phyloP scores from a whole-genome alignment of 2,329 filamentous ascomycete genomes.

The Calonectria hawksworthii region DNA sequence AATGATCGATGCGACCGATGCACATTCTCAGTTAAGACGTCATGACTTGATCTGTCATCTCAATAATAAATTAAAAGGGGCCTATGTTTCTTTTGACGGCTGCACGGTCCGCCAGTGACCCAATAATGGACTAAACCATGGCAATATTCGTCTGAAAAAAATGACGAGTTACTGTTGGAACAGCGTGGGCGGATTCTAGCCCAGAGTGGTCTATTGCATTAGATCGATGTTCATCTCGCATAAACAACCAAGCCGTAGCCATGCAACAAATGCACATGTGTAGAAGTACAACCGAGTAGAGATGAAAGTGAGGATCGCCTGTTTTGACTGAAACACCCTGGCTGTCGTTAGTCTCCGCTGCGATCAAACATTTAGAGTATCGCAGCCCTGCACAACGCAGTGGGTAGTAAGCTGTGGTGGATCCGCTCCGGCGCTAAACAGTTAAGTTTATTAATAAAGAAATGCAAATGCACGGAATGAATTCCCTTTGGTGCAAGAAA shows the following conservation, averaged over 20 bases:
- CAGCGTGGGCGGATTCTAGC: neutral
- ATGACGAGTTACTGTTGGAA: neutral
- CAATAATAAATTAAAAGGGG: neutral
- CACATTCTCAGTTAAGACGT: neutral
- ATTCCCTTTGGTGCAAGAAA: neutral
- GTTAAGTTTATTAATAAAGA: neutral
- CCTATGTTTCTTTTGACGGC: neutral
- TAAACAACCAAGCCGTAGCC: neutral
- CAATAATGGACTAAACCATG: neutral
- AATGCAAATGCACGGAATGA: neutral
- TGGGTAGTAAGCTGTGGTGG: neutral
- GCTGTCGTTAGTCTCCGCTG: neutral
- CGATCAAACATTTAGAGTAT: neutral
- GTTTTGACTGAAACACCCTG: neutral
- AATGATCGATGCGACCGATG: neutral
- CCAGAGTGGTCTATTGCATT: neutral
- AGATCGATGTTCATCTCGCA: neutral
- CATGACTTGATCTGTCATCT: neutral
- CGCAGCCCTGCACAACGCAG: neutral
- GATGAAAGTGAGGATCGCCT: neutral
- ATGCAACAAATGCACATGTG: neutral
- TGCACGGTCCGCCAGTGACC: neutral
- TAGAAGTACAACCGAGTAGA: neutral
- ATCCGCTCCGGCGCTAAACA: neutral
- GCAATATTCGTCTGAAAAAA: neutral